Evolutionary conservation across 345 rosid species (phyloP), one percentile per base, ranked within the genome.

Genomic region (Isatis tinctoria): DNA sequence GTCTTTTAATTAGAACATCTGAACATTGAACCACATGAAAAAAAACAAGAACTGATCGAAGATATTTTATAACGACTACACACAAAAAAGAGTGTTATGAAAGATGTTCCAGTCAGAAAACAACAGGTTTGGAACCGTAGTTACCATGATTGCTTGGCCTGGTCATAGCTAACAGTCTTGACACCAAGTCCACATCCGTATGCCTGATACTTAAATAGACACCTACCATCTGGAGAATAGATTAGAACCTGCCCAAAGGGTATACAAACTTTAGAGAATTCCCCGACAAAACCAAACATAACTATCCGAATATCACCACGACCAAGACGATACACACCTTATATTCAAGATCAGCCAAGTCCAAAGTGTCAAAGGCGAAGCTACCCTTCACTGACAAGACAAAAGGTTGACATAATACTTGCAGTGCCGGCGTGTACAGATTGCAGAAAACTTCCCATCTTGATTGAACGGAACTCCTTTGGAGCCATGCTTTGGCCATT

Each of bases 141-240:
- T 77, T 80, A 92, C 96, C 92, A 76, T 87, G 82, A 80, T 82
- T 80, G 52, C 87, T 86, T 70, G 83, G 83, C 79, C 82, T 95
- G 99, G 79, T 95, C 99, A 72, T 88, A 95, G 82, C 99, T 95
- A 69, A 95, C 87, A 63, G 83, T 84, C 65, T 95, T 95, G 33
- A 95, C 98, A 70, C 99, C 98, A 59, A 95, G 83, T 32, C 99
- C 99, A 79, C 99, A 87, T 72, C 92, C 98, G 73, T 92, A 95
- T 37, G 99, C 97, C 79, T 90, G 99, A 53, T 95, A 90, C 86
- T 92, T 95, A 65, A 81, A 87, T 27, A 95, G 84, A 81, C 97
- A 92, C 80, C 97, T 87, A 56, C 99, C 97, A 79, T 95, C 99
- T 28, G 97, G 98, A 27, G 99, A 92, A 83, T 95, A 88, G 48